phyloP scores from a whole-genome alignment of 2,329 filamentous ascomycete genomes.

The Cordyceps javanica region DNA sequence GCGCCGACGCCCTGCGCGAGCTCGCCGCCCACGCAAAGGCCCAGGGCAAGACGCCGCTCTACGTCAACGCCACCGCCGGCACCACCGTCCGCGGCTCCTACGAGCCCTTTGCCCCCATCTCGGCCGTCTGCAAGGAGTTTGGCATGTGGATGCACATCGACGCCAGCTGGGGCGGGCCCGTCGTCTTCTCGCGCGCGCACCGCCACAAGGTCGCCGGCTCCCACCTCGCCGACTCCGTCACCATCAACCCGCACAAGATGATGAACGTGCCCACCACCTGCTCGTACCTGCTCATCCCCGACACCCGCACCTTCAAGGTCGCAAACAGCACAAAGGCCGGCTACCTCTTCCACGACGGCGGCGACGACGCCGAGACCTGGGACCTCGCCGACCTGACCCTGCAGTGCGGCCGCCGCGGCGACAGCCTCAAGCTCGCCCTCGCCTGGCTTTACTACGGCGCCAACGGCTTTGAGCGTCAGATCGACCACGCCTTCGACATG shows the following conservation, averaged over 20 bases:
- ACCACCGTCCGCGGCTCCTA: conserved; percentile 90
- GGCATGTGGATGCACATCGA: conserved; percentile 91
- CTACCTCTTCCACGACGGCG: conserved; percentile 68
- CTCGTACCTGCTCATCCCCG: conserved; percentile 75
- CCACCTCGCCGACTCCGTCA: conserved; percentile 72
- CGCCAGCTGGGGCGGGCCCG: conserved; percentile 82
- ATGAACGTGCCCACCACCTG: conserved; percentile 85
- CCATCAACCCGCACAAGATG: conserved; percentile 97
- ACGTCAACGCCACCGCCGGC: conserved; percentile 91
- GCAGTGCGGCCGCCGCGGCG: conserved; percentile 83
- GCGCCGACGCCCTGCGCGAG: conserved; percentile 55
- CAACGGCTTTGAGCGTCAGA: conserved; percentile 61
- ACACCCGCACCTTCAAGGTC: conserved; percentile 68
- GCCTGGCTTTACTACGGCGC: conserved; percentile 86
- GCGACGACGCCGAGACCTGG: conserved; percentile 58
- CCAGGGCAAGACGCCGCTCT: conserved; percentile 76
- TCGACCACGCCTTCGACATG: conserved; percentile 66
- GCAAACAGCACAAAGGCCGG: conserved; percentile 84
- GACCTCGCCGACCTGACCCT: conserved; percentile 89
- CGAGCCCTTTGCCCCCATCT: conserved; percentile 69
- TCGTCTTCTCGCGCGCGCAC: conserved; percentile 66
- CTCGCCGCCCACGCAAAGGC: conserved; percentile 55
- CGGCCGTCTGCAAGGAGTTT: conserved; percentile 62
- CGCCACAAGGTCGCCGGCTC: conserved; percentile 60
- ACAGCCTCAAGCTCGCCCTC: conserved; percentile 80